Conservation (phyloP, 2,329 filamentous ascomycete genomes). For the Alternaria arborescens region DNA sequence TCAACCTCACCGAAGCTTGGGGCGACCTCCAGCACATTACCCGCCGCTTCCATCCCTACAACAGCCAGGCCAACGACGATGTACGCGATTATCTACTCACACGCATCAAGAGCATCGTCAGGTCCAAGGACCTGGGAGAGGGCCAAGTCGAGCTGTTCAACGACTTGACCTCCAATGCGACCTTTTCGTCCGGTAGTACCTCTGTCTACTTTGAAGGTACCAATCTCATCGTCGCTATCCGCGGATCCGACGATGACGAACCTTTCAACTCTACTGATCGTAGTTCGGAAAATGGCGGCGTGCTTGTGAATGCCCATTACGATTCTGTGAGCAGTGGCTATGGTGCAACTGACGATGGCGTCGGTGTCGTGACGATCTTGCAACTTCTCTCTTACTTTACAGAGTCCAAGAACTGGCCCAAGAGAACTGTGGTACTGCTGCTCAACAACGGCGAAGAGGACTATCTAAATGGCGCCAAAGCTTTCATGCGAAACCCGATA, state of each 20-base stretch:
- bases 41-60: slow-evolving; percentile 83
- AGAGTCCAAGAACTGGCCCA: slow-evolving; percentile 70
- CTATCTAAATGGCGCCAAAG: slow-evolving; percentile 84
- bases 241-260: slow-evolving; percentile 75
- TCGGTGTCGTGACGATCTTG: slow-evolving; percentile 85
- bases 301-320: slow-evolving; percentile 94
- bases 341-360: slow-evolving; percentile 92
- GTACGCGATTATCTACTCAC: slow-evolving; percentile 78
- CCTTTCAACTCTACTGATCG: slow-evolving; percentile 71
- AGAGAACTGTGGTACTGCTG: slow-evolving; percentile 80
- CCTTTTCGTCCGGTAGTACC: slow-evolving; percentile 63
- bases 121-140: slow-evolving; percentile 59
- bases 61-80: slow-evolving; percentile 81
- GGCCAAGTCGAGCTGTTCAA: slow-evolving; percentile 74
- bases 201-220: slow-evolving; percentile 88
- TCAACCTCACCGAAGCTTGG: slow-evolving; percentile 90
- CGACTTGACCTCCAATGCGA: slow-evolving; percentile 80
- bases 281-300: slow-evolving; percentile 70
- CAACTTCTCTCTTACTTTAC: slow-evolving; percentile 91
- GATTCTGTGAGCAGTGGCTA: slow-evolving; percentile 92
- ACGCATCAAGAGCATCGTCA: slow-evolving; percentile 75
- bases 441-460: slow-evolving; percentile 98
- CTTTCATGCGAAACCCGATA: slow-evolving; percentile 83
- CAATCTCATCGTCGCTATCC: slow-evolving; percentile 91
- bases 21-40: slow-evolving; percentile 80